A percentile compares a stretch with the other conserved stretches of the same genome.
These are phyloP conservation scores for Fusarium heterosporum DNA, from an alignment of 2,329 filamentous ascomycete species.

Conservation along the genomic window DNA sequence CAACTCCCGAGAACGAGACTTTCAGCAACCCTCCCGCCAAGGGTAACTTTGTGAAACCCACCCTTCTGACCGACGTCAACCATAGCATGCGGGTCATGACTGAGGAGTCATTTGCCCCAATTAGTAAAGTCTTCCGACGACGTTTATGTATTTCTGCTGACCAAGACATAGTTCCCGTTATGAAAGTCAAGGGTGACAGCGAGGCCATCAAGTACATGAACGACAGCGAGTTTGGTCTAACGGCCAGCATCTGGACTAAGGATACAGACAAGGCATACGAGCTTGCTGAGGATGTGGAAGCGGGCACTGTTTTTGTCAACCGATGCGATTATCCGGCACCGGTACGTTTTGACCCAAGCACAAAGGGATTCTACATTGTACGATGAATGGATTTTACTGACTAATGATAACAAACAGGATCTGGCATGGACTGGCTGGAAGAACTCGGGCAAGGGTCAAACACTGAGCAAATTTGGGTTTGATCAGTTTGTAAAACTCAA, in stretches of 20 bases:
- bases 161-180: conserved; percentile 68
- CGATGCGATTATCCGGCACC: conserved; percentile 92
- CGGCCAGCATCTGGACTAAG: conserved; percentile 97
- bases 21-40: conserved; percentile 78
- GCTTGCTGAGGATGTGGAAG: conserved; percentile 84
- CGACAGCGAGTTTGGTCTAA: conserved; percentile 92
- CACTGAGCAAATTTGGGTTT: conserved; percentile 89
- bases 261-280: conserved; percentile 80
- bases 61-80: conserved; percentile 80
- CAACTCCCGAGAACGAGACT: conserved; percentile 82
- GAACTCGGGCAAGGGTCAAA: conserved; percentile 92
- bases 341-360: conserved; percentile 63
- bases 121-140: conserved; percentile 25
- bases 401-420: conserved; percentile 66
- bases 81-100: conserved; percentile 91
- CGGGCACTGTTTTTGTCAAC: conserved; percentile 96
- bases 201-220: conserved; percentile 92
- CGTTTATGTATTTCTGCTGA: conserved; percentile 11
- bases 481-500: conserved; percentile 97
- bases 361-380: conserved; percentile 14
- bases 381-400: conserved; percentile 20
- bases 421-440: conserved; percentile 99
- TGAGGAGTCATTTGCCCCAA: conserved; percentile 87
- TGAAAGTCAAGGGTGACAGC: conserved; percentile 82
- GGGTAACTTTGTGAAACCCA: conserved; percentile 91